Conservation (phyloP, 176 grass and related monocot genomes). For the Sorghum bicolor region Sorghum_bicolor_NCBIv3 NC_012875.2:59169001-59169500, state of each 20-base stretch:
- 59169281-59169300: neutral
- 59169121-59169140: neutral
- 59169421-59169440: neutral
- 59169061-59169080: neutral
- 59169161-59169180: neutral
- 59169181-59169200: neutral
- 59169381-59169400: constrained; percentile 9
- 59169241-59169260: neutral
- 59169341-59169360: neutral
- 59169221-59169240: constrained; percentile 5
- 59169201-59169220: neutral
- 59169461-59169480: constrained; percentile 89
- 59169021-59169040: neutral
- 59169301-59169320: neutral
- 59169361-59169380: too few relatives aligned
- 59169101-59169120: neutral
- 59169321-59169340: neutral
- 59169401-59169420: neutral
- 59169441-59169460: constrained; percentile 31
- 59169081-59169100: constrained; percentile 11
- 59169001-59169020: neutral
- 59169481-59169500: constrained; percentile 92
- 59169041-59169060: neutral
- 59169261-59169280: neutral
- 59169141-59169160: constrained; percentile 9